Conservation (phyloP, 192 early-diverging fungal genomes). For the Dimargaris cristalligena region DNA sequence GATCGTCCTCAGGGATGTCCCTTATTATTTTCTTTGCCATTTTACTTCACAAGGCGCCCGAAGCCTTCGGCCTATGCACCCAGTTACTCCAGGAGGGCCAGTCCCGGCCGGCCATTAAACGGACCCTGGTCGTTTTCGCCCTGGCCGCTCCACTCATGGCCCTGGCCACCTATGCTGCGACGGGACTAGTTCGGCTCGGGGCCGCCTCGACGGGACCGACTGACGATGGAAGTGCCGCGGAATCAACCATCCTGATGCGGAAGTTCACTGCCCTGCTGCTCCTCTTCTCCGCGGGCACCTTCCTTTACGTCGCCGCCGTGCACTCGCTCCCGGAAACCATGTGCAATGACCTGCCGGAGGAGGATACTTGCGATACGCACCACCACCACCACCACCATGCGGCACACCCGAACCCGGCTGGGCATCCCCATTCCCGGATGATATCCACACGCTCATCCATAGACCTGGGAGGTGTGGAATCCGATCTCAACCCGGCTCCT, state of each 20-base stretch:
- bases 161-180: conserved; percentile 30
- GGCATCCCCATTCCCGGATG: background rate
- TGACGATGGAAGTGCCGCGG: background rate
- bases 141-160: conserved; percentile 72
- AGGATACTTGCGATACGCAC: background rate
- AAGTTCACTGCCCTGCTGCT: conserved; percentile 70
- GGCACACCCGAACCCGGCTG: background rate
- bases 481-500: too few relatives aligned
- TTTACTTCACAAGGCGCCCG: conserved; percentile 91
- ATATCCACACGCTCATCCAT: background rate
- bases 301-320: conserved; percentile 86
- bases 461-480: too few relatives aligned
- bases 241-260: conserved; percentile 20
- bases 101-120: conserved; percentile 40
- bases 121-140: conserved; percentile 66
- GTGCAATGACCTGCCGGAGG: background rate
- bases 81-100: conserved; percentile 66
- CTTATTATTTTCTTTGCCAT: conserved; percentile 85
- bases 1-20: conserved; percentile 30
- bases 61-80: conserved; percentile 78
- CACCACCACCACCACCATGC: background rate
- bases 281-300: conserved; percentile 77
- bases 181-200: conserved; percentile 13
- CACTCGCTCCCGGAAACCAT: conserved; percentile 56
- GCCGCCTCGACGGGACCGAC: background rate